A percentile compares a stretch with the other conserved stretches of the same genome.
phyloP scores from a whole-genome alignment of 176 grass and related monocot genomes.

The Areca catechu region DNA sequence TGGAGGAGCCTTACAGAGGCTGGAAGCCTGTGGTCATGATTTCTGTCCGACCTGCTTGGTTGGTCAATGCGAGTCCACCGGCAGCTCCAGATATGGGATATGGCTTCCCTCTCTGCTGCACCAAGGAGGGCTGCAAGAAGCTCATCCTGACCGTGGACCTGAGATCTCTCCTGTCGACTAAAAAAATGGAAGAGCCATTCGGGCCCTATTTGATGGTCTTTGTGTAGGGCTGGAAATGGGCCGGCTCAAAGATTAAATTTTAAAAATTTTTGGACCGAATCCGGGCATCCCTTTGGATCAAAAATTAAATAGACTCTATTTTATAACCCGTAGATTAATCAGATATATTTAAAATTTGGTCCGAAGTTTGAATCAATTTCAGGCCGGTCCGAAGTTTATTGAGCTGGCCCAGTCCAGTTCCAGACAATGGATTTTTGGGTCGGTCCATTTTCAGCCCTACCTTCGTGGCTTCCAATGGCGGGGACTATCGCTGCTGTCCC shows the following conservation, averaged over 20 bases:
- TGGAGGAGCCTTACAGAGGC: constrained; percentile 70
- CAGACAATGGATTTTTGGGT: no score
- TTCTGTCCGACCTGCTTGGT: constrained; percentile 70
- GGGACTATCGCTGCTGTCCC: constrained; percentile 63
- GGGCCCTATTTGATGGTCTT: constrained; percentile 59
- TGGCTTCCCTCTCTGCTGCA: constrained; percentile 68
- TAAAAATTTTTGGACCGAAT: no score
- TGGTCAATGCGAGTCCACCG: constrained; percentile 66
- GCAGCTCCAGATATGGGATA: constrained; percentile 61
- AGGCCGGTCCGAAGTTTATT: no score
- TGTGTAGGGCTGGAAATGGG: no score
- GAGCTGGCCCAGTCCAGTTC: no score
- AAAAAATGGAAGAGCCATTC: constrained; percentile 69
- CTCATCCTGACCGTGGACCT: constrained; percentile 51
- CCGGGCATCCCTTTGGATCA: no score
- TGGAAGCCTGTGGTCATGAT: constrained; percentile 77
- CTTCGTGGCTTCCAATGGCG: constrained; percentile 53
- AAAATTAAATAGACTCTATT: no score
- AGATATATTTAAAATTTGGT: no score
- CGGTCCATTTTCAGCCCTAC: no score
- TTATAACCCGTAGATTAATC: no score
- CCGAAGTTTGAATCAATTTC: no score
- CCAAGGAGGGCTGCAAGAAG: constrained; percentile 53
- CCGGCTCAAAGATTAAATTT: no score
- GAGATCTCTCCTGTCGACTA: constrained; percentile 38